Percentiles rank a stretch among this genome's conserved stretches.
Evolutionary conservation across 305 asterid genomes (phyloP).

Genomic region (Fraxinus platypoda): DNA sequence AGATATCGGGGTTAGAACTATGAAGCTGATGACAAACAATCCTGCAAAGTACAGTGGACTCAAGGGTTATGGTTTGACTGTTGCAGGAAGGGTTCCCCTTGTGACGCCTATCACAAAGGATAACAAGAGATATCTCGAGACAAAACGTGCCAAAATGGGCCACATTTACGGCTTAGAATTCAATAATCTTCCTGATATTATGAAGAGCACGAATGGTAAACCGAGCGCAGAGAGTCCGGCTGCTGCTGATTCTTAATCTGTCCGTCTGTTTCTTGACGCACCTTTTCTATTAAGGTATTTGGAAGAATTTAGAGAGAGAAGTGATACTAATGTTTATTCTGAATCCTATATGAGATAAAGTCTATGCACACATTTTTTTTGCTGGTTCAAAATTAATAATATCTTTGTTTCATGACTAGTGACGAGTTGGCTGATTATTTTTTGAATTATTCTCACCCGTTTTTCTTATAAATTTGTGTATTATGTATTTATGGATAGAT

Average conservation of each 20-base stretch:
- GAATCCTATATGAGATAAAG: background rate
- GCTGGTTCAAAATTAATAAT: background rate
- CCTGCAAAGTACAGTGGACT: constrained; percentile 90
- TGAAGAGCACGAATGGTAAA: constrained; percentile 32
- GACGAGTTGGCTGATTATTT: background rate
- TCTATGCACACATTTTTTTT: background rate
- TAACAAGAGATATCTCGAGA: constrained; percentile 76
- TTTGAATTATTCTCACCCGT: background rate
- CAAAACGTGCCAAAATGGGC: constrained; percentile 84
- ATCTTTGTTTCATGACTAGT: background rate
- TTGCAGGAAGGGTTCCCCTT: constrained; percentile 78
- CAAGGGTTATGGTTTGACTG: constrained; percentile 84
- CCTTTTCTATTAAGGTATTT: background rate
- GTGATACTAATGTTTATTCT: background rate
- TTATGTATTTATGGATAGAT: background rate
- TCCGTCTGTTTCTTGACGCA: background rate
- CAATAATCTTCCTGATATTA: constrained; percentile 37
- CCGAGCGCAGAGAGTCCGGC: constrained; percentile 24
- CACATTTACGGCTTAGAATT: constrained; percentile 60
- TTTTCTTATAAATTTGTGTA: background rate
- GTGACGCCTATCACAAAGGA: constrained; percentile 64
- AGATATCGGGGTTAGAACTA: constrained; percentile 86
- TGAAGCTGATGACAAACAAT: constrained; percentile 95
- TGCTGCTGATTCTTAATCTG: constrained; percentile 20
- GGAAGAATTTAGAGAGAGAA: background rate